Evolutionary conservation across 164 flowering plant genomes (phyloP).

Genomic region (Liriodendron chinense): DNA sequence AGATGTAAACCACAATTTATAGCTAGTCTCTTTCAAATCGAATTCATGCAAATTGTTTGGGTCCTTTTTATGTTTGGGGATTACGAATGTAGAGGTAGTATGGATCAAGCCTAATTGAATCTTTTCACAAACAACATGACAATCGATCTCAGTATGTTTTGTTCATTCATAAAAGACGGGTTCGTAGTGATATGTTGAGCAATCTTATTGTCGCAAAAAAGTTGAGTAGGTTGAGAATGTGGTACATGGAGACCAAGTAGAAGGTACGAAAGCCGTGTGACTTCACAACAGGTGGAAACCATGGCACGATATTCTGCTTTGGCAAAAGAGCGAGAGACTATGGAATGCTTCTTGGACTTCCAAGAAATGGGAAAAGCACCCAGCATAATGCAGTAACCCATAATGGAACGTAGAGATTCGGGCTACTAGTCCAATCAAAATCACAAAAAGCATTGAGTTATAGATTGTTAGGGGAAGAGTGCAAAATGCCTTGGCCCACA

Average conservation of each 20-base stretch:
- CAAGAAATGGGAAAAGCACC: slow-evolving; percentile 7
- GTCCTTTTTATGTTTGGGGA: no score
- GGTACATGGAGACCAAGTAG: neutral
- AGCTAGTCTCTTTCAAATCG: no score
- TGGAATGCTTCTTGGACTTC: slow-evolving; percentile 12
- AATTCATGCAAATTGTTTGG: no score
- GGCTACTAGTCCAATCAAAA: slow-evolving; percentile 2
- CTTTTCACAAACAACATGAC: no score
- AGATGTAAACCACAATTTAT: no score
- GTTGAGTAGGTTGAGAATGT: no score
- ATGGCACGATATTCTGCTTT: slow-evolving; percentile 14
- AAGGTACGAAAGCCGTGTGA: neutral
- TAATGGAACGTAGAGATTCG: neutral
- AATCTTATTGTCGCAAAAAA: neutral
- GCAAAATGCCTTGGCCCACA: slow-evolving; percentile 1
- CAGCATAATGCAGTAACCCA: neutral
- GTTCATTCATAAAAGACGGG: no score
- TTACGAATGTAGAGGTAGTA: no score
- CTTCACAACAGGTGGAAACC: slow-evolving; percentile 4
- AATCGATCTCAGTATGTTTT: no score
- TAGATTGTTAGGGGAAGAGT: neutral
- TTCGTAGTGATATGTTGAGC: no score
- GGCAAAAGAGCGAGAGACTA: neutral
- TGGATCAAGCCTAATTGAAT: no score
- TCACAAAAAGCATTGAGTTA: neutral